Evolutionary conservation across 2,329 filamentous ascomycete species (phyloP), one percentile per base, ranked within the genome.

Genomic region (Aspergillus bombycis): DNA sequence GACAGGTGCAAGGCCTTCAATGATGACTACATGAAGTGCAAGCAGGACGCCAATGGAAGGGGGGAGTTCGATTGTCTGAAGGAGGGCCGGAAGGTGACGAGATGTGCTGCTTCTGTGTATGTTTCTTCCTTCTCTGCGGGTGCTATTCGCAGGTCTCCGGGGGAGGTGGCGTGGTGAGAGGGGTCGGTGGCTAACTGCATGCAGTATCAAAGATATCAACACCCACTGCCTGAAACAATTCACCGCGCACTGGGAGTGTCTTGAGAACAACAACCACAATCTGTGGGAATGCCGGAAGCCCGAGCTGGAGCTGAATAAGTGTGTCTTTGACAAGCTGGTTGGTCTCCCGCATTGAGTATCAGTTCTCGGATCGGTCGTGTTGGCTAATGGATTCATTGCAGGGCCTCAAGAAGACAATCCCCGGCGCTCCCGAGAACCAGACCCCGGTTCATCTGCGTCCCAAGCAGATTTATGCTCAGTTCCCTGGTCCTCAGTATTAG

Each of bases 11-110:
- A 88, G 79, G 85, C 91, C 62, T 99, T 94, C 86, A 98, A 98
- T 82, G 95, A 99, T 85, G 95, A 99, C 83, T 99, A 91, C 83
- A 99, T 99, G 94, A 92, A 96, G 84, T 99, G 95, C 91, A 99
- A 99, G 90, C 92, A 88, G 71, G 93, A 97, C 82, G 89, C 93
- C 74, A 90, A 92, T 67, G 95, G 95, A 74, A 89, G 88, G 80
- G 95, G 93, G 79, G 95, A 99, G 85, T 81, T 96, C 68, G 92
- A 97, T 71, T 99, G 95, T 82, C 83, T 99, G 86, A 94, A 92
- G 85, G 95, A 99, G 84, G 95, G 95, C 62, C 88, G 95, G 79
- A 92, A 95, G 81, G 95, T 99, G 66, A 99, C 95, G 72, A 88
- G 95, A 82, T 99, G 95, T 84, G 95, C 95, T 64, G 90, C 91